Base-by-base conservation (phyloP, 352 stramenopile species). In the Globisporangium barbulae region DNA sequence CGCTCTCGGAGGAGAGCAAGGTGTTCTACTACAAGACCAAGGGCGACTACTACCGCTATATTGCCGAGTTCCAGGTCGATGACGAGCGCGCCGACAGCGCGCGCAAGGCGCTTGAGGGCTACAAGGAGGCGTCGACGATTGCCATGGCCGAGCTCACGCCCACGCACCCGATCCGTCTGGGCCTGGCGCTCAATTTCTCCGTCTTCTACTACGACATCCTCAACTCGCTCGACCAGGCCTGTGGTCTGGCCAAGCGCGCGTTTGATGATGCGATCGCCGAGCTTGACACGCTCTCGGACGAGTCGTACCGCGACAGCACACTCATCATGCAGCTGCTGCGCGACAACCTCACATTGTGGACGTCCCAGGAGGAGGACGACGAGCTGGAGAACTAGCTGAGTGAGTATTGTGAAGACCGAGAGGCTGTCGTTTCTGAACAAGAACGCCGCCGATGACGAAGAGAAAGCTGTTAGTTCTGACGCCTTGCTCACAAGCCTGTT, bases 11-110 rank as follows among this genome's bases (percentile, higher is more conserved):
- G 59, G 97, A 99, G 73, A 97, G 93, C 45, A 98, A 97, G 69
- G 92, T 99, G 58, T 97, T 99, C 79, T 99, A 99, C 91, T 99
- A 99, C 93, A 99, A 99, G 93, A 99, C 99, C 96, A 99, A 99
- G 88, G 97, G 97, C 59, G 97, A 99, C 85, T 99, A 99, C 90
- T 94, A 99, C 88, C 96, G 98, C 69, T 99, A 99, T 83, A 82
- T 99, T 74, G 98, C 97, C 59, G 97, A 99, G 88, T 96, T 97
- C 80, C 99, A 99, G 86, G 98, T 98, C 64, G 97, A 99, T 77
- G 97, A 99, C 82, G 77, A 98, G 49, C 93, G 86, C 67, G 87
- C 91, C 37, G 89, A 97, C 77, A 83, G 86, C 21, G 89, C 97
- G 72, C 67, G 68, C 12, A 61, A 88, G 63, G 95, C 94, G 21